Conservation (phyloP, 108 stramenopile species). For the Cyclotella distinguenda region DNA sequence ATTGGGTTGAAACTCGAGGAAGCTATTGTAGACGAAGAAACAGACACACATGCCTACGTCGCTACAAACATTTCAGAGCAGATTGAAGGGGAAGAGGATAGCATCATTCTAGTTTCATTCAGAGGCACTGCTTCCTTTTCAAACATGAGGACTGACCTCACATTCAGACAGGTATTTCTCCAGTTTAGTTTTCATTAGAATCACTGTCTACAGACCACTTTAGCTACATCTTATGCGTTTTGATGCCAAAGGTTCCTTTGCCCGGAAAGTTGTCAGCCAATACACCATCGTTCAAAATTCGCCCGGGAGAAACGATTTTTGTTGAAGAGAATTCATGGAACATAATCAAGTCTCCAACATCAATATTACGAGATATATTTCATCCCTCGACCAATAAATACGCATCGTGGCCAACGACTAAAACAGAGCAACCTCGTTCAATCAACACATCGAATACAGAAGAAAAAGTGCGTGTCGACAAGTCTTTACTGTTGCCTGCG, state of each 20-base stretch:
- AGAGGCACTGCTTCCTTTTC: slow-evolving; percentile 77
- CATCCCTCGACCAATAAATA: slow-evolving; percentile 23
- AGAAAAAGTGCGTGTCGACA: slow-evolving; percentile 9
- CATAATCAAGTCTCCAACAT: slow-evolving; percentile 32
- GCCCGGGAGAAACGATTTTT: slow-evolving; percentile 32
- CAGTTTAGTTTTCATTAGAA: not conserved
- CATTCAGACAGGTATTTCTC: slow-evolving; percentile 53
- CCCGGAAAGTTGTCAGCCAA: slow-evolving; percentile 63
- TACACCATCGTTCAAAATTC: slow-evolving; percentile 51
- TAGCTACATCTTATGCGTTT: not conserved
- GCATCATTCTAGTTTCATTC: slow-evolving; percentile 88
- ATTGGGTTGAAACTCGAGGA: slow-evolving; percentile 75
- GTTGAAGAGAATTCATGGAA: slow-evolving; percentile 40
- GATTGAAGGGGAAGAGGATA: slow-evolving; percentile 82
- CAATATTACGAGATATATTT: slow-evolving; percentile 35
- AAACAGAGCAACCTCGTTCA: not conserved
- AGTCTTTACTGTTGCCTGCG: slow-evolving; percentile 24
- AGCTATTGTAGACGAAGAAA: slow-evolving; percentile 63
- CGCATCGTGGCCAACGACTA: slow-evolving; percentile 32
- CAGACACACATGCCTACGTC: slow-evolving; percentile 78
- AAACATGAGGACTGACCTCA: slow-evolving; percentile 83
- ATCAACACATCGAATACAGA: not conserved
- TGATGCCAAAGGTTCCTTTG: slow-evolving; percentile 51
- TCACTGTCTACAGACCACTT: not conserved
- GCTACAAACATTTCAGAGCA: slow-evolving; percentile 63